Evolutionary conservation across 1,139 yeast genomes (phyloP).

Genomic region (Pneumocystis wakefieldiae): DNA sequence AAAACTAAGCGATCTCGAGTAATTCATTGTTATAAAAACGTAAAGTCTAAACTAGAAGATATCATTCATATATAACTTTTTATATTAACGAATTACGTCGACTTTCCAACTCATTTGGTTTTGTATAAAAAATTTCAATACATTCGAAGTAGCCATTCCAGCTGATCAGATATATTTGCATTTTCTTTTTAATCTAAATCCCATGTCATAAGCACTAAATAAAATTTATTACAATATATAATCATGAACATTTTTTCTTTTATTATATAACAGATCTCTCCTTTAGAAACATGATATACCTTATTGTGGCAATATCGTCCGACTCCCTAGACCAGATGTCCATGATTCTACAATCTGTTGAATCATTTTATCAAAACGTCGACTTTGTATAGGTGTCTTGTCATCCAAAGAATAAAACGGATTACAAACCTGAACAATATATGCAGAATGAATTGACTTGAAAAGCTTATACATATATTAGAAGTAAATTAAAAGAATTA

Average conservation of each 20-base stretch:
- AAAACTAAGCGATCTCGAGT: background rate
- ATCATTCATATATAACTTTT: background rate
- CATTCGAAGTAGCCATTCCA: background rate
- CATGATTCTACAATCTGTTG: background rate
- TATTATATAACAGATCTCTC: too few relatives aligned
- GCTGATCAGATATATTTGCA: background rate
- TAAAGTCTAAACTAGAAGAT: background rate
- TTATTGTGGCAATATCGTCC: background rate
- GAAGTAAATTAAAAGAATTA: background rate
- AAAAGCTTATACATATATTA: background rate
- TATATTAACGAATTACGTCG: background rate
- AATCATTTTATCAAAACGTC: background rate
- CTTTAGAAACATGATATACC: background rate
- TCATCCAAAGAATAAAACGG: background rate
- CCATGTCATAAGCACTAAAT: background rate
- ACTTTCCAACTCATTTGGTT: background rate
- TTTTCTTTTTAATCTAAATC: background rate
- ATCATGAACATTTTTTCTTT: background rate
- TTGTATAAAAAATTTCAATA: background rate
- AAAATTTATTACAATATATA: background rate
- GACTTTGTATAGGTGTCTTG: background rate
- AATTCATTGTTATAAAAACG: background rate
- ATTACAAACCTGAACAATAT: background rate
- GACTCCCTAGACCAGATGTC: background rate
- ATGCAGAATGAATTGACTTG: background rate